These are phyloP conservation scores for Melampsora larici-populina DNA, from an alignment of 1,284 basidiomycete species.

Conservation along the genomic window DNA sequence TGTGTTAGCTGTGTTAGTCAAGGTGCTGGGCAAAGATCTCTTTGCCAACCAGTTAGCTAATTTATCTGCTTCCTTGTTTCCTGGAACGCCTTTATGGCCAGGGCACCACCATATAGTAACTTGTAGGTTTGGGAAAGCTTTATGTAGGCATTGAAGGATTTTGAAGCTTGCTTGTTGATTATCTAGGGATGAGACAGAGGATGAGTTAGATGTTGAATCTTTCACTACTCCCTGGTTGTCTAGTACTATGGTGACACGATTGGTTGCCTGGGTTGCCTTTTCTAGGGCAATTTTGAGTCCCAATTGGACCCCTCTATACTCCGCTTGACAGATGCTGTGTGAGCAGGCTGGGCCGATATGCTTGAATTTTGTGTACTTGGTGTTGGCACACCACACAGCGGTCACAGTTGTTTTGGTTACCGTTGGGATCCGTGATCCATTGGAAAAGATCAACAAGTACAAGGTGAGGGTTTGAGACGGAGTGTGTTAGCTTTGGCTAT, in stretches of 20 bases:
- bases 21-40: not conserved
- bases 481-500: too few relatives aligned
- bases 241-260: not conserved
- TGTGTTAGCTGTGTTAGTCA: not conserved
- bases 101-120: not conserved
- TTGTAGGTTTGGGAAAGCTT: not conserved
- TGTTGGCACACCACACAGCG: too few relatives aligned
- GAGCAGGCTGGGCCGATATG: conserved; percentile 47
- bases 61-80: not conserved
- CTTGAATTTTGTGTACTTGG: not conserved
- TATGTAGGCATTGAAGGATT: not conserved
- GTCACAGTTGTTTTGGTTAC: too few relatives aligned
- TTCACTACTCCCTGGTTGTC: not conserved
- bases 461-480: too few relatives aligned
- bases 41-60: not conserved
- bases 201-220: not conserved
- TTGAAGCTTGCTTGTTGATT: not conserved
- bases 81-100: not conserved
- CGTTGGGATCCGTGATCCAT: too few relatives aligned
- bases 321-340: conserved; percentile 52
- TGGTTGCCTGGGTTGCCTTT: not conserved
- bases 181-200: not conserved
- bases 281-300: too few relatives aligned
- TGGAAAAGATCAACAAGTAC: too few relatives aligned
- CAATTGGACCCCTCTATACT: conserved; percentile 44